These are phyloP conservation scores for Tylopilus sp. DNA, from an alignment of 768 basidiomycete genomes.

Conservation along the genomic window DNA sequence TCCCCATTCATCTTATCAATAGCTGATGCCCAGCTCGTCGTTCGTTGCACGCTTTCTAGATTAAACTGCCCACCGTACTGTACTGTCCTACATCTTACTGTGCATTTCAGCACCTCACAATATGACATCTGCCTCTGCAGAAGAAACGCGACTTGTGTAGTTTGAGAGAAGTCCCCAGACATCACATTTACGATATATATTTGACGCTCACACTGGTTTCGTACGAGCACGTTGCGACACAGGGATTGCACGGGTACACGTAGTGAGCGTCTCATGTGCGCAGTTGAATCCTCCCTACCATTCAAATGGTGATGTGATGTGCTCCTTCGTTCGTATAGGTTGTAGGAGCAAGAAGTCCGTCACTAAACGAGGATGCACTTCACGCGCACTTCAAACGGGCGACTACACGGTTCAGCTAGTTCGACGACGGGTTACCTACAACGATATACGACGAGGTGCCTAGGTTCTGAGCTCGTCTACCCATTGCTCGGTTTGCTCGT, in stretches of 20 bases:
- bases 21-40: background rate
- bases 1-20: background rate
- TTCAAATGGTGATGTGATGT: background rate
- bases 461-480: background rate
- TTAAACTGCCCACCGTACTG: conserved; percentile 2
- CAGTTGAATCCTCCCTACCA: too few relatives aligned
- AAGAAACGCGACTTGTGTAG: too few relatives aligned
- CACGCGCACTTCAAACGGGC: background rate
- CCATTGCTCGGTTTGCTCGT: background rate
- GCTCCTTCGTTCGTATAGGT: background rate
- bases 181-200: background rate
- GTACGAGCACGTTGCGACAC: too few relatives aligned
- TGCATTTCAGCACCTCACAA: too few relatives aligned
- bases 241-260: too few relatives aligned
- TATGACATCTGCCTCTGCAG: too few relatives aligned
- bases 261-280: too few relatives aligned
- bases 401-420: too few relatives aligned
- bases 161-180: background rate
- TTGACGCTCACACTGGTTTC: background rate
- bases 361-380: background rate
- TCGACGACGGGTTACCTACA: background rate
- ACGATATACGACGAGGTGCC: background rate
- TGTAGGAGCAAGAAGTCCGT: too few relatives aligned
- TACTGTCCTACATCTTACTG: background rate
- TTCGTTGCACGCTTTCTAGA: conserved; percentile 5